Percentiles rank a stretch among this genome's conserved stretches.
These are phyloP conservation scores for Verticillium dahliae DNA, from an alignment of 2,329 filamentous ascomycete species.

Conservation along the genomic window DNA sequence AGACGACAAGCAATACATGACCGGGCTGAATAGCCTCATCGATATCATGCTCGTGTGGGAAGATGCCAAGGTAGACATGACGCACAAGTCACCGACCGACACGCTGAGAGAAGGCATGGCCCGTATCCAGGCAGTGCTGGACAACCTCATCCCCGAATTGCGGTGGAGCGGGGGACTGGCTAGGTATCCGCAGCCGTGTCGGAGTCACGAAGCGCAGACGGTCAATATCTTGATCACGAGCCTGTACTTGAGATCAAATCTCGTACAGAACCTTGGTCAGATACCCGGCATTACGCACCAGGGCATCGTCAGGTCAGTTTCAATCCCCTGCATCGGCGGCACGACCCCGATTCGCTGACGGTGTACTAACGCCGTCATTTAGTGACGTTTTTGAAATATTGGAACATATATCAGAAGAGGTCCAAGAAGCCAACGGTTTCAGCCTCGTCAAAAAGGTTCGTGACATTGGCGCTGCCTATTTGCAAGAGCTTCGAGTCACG, in stretches of 20 bases:
- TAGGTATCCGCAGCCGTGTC: conserved; percentile 17
- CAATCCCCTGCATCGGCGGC: background rate
- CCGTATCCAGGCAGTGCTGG: conserved; percentile 20
- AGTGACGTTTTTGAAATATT: conserved; percentile 27
- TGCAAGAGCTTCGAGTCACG: conserved; percentile 14
- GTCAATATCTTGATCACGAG: conserved; percentile 29
- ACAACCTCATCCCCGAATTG: conserved; percentile 23
- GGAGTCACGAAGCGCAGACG: conserved; percentile 27
- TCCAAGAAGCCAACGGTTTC: conserved; percentile 24
- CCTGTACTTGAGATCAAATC: conserved; percentile 26
- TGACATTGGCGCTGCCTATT: conserved; percentile 26
- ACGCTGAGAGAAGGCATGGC: conserved; percentile 9
- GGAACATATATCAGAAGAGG: conserved; percentile 22
- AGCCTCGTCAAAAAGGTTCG: conserved; percentile 26
- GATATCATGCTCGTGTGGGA: conserved; percentile 26
- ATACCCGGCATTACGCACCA: conserved; percentile 16
- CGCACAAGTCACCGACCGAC: conserved; percentile 11
- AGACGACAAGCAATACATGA: conserved; percentile 21
- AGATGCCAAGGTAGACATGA: conserved; percentile 10
- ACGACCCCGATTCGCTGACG: background rate
- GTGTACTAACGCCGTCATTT: background rate
- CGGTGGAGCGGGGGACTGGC: conserved; percentile 28
- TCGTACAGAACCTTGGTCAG: conserved; percentile 24
- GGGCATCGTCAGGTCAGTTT: conserved; percentile 17
- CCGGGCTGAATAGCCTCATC: conserved; percentile 24